Base-by-base conservation (phyloP, 2,329 filamentous ascomycete species). In the Trichophyton verrucosum region DNA sequence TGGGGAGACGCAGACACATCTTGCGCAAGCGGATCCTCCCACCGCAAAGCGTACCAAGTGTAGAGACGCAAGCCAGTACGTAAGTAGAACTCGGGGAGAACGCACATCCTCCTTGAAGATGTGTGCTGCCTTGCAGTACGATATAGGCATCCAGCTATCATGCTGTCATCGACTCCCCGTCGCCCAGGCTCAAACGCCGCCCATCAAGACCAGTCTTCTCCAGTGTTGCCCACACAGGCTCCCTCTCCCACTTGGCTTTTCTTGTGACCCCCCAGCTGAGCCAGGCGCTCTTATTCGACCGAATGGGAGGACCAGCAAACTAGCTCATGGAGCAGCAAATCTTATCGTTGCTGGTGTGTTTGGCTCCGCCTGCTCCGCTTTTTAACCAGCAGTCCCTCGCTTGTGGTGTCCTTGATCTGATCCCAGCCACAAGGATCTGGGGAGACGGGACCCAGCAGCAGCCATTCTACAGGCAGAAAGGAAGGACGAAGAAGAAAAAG, bases 261-360 rank as follows among this genome's bases (percentile, higher is more conserved):
- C 27, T n/a, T 53, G 22, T 33, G 49, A 30, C 33, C 33, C 20
- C 27, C 49, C 49, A 53, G 15, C 22, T 17, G 22, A 24, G 22
- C 49, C 49, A 53, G 8, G 33, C 49, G 22, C 30, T 53, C 24
- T 53, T 27, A 53, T 33, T 53, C 49, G 27, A 30, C 13, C n/a
- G 30, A 30, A 38, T 38, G 11, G 49, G 27, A 13, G 46, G 17
- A 51, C 46, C 22, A 44, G 40, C 40, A 13, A 53, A 22, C 22
- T 53, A 53, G 49, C 49, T 53, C 49, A 53, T 27, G 22, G 49
- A 53, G 15, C 49, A 53, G 15, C 49, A 53, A 53, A 53, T 53
- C 49, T 53, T 53, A 53, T 53, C 27, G 49, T 7, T 13, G 49
- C 44, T 24, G 44, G 49, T 30, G 22, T 53, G 49, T 15, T 53